A percentile compares a stretch with the other conserved stretches of the same genome.
Evolutionary conservation across 1,284 basidiomycete genomes (phyloP).

Genomic region (Papiliotrema laurentii): DNA sequence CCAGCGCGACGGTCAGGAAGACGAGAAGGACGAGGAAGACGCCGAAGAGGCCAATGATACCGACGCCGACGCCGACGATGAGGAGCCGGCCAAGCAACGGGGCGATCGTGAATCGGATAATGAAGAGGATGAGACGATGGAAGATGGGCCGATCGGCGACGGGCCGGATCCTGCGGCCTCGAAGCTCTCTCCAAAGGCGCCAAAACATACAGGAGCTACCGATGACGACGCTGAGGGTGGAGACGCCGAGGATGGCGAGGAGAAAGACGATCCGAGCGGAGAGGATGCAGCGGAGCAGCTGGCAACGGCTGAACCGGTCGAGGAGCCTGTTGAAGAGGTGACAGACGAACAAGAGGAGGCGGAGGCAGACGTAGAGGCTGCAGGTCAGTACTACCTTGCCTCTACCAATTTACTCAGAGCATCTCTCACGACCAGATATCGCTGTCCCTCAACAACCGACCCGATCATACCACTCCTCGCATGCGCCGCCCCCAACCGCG

Average conservation of each 20-base stretch:
- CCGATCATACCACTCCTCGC: slow-evolving; percentile 27
- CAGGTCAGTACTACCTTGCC: slow-evolving; percentile 6
- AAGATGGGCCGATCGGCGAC: background rate
- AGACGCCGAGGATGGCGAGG: background rate
- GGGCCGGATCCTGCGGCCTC: too few relatives aligned
- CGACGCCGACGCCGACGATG: background rate
- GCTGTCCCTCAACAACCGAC: slow-evolving; percentile 5
- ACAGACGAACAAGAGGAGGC: slow-evolving; percentile 3
- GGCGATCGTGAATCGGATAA: background rate
- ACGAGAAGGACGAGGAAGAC: slow-evolving; percentile 6
- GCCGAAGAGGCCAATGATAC: slow-evolving; percentile 6
- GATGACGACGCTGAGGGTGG: background rate
- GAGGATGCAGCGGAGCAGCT: slow-evolving; percentile 5
- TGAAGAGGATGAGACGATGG: background rate
- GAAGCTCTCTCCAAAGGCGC: background rate
- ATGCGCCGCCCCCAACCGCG: slow-evolving; percentile 39
- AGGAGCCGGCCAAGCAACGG: background rate
- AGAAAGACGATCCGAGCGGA: slow-evolving; percentile 2
- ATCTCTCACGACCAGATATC: slow-evolving; percentile 3
- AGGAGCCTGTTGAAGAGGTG: slow-evolving; percentile 11
- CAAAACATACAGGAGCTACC: too few relatives aligned
- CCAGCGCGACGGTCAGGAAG: background rate
- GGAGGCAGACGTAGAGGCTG: slow-evolving; percentile 7
- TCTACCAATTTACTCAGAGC: too few relatives aligned
- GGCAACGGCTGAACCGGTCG: too few relatives aligned